Conservation (phyloP, 2,329 filamentous ascomycete genomes). For the Blastomyces percursus region DNA sequence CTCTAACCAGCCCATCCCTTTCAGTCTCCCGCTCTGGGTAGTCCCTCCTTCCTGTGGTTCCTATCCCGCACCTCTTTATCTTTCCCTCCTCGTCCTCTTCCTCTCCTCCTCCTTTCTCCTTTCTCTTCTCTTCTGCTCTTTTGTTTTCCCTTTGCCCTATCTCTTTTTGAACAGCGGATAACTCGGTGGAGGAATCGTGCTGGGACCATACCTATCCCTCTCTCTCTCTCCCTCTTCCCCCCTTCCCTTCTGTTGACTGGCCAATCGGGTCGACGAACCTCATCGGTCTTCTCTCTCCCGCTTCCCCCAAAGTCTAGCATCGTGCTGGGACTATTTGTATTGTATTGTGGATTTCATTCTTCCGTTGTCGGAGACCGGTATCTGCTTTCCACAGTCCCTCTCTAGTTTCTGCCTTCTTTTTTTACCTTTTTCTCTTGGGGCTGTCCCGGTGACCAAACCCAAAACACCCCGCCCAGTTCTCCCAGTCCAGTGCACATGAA, state of each 20-base stretch:
- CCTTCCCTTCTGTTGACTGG: background rate
- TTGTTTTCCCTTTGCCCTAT: slow-evolving; percentile 7
- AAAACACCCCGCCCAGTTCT: slow-evolving; percentile 3
- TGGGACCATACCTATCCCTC: slow-evolving; percentile 1
- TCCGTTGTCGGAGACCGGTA: background rate
- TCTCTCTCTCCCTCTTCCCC: background rate
- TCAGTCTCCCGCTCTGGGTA: slow-evolving; percentile 8
- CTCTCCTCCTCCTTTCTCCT: slow-evolving; percentile 9
- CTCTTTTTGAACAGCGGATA: background rate
- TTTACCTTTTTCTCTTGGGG: background rate
- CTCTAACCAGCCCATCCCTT: background rate
- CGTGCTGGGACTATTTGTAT: background rate
- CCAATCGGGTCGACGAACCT: background rate
- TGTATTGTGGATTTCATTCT: background rate
- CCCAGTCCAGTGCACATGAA: slow-evolving; percentile 7
- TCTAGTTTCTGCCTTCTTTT: background rate
- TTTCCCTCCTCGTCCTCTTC: slow-evolving; percentile 3
- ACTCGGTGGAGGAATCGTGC: slow-evolving; percentile 6
- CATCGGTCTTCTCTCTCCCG: background rate
- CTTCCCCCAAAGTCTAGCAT: background rate
- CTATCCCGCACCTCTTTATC: background rate
- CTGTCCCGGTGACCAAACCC: slow-evolving; percentile 11
- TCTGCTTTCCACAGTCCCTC: background rate
- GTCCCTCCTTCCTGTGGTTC: slow-evolving; percentile 4
- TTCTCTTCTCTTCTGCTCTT: slow-evolving; percentile 9